These are phyloP conservation scores for Alectoria sarmentosa DNA, from an alignment of 495 filamentous ascomycete genomes.

Conservation along the genomic window DNA sequence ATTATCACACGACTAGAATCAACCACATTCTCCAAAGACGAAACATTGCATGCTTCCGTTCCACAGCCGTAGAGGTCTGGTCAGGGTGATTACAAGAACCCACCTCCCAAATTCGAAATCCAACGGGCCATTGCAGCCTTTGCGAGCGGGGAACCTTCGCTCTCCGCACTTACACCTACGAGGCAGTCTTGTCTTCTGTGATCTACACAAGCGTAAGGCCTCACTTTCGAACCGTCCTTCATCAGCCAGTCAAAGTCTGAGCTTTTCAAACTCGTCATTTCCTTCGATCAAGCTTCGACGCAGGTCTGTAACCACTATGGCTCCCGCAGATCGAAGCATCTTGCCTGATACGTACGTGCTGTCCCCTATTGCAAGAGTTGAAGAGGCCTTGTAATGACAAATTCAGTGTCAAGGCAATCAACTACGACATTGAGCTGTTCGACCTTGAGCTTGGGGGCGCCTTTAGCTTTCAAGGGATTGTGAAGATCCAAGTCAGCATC, in stretches of 20 bases:
- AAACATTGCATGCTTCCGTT: slow-evolving; percentile 4
- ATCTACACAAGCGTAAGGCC: background rate
- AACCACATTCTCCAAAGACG: background rate
- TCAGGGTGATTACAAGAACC: background rate
- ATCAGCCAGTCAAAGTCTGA: background rate
- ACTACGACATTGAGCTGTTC: slow-evolving; percentile 78
- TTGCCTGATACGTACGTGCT: slow-evolving; percentile 20
- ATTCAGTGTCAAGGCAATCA: slow-evolving; percentile 64
- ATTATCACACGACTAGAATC: background rate
- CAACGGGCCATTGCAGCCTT: background rate
- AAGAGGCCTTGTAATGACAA: background rate
- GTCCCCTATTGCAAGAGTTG: background rate
- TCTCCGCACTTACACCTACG: background rate
- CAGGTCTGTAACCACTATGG: slow-evolving; percentile 11
- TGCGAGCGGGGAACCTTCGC: slow-evolving; percentile 1
- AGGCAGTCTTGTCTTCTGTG: background rate
- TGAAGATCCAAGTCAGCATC: slow-evolving; percentile 57
- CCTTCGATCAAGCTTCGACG: background rate
- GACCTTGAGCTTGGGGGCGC: slow-evolving; percentile 63
- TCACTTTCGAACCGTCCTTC: background rate
- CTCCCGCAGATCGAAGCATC: slow-evolving; percentile 20
- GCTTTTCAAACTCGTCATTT: background rate
- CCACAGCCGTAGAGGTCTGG: background rate
- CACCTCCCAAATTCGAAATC: background rate
- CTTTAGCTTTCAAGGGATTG: slow-evolving; percentile 78